Conservation (phyloP, 257 asterid genomes). For the Gentiana dahurica region DNA sequence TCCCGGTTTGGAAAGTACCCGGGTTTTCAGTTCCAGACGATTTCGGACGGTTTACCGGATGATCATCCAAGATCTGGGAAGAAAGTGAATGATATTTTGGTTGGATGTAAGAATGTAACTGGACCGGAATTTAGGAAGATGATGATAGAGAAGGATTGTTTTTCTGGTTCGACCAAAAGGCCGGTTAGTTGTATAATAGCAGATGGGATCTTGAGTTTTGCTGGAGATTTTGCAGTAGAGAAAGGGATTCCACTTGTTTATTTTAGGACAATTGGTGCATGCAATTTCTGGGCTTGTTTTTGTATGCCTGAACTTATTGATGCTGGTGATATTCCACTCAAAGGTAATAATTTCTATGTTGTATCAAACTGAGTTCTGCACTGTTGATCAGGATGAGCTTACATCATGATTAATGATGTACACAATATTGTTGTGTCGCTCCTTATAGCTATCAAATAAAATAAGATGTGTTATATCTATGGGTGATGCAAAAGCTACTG, state of each 20-base stretch:
- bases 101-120: conserved; percentile 6
- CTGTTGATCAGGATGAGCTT: too few species aligned
- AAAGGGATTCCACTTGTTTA: conserved; percentile 10
- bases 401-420: too few species aligned
- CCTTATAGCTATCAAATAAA: too few species aligned
- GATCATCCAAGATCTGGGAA: conserved; percentile 16
- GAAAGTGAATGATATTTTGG: conserved; percentile 13
- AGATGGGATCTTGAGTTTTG: conserved; percentile 8
- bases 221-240: conserved; percentile 6
- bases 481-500: too few species aligned
- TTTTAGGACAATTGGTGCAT: conserved; percentile 12
- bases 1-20: conserved; percentile 12
- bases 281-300: conserved; percentile 9
- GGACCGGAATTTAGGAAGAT: conserved; percentile 12
- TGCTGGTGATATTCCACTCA: conserved; percentile 12
- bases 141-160: not conserved
- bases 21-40: conserved; percentile 8
- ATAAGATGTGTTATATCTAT: too few species aligned
- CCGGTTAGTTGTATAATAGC: conserved; percentile 12
- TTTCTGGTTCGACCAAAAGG: too few species aligned
- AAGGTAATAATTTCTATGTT: not conserved
- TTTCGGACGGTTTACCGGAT: conserved; percentile 18
- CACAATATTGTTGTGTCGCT: too few species aligned
- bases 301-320: conserved; percentile 13
- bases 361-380: too few species aligned